Conservation (phyloP, 768 basidiomycete species). For the Mrakia blollopis region DNA sequence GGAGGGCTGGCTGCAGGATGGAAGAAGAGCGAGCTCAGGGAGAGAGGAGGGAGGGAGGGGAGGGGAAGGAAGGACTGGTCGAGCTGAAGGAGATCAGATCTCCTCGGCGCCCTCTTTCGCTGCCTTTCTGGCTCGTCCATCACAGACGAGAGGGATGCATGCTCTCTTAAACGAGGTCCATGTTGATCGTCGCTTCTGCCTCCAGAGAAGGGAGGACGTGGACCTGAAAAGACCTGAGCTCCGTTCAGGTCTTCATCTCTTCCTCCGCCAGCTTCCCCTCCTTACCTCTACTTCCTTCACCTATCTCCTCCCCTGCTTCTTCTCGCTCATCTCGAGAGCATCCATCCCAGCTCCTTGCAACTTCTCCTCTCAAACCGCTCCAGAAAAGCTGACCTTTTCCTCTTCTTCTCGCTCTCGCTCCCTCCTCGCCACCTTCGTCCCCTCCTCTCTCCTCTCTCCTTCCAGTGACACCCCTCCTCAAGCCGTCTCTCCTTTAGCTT, state of each 20-base stretch:
- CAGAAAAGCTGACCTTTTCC: background rate
- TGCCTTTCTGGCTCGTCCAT: too few relatives aligned
- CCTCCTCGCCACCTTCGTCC: background rate
- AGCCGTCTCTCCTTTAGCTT: background rate
- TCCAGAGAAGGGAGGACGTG: too few relatives aligned
- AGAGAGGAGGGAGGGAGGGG: background rate
- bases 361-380: background rate
- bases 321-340: background rate
- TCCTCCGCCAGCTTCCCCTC: background rate
- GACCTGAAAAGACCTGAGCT: too few relatives aligned
- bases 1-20: background rate
- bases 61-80: background rate
- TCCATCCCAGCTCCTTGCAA: background rate
- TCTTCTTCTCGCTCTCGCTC: background rate
- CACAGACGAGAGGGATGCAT: too few relatives aligned
- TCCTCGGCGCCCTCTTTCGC: background rate
- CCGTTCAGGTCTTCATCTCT: background rate
- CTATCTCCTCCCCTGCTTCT: background rate
- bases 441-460: background rate
- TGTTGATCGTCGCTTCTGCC: too few relatives aligned
- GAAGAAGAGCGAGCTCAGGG: background rate
- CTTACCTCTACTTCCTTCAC: background rate
- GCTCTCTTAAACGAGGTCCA: too few relatives aligned
- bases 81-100: background rate
- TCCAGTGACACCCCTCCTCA: constrained; percentile 9